These are phyloP conservation scores for Colletotrichum theobromicola DNA, from an alignment of 2,329 filamentous ascomycete genomes.

Conservation along the genomic window DNA sequence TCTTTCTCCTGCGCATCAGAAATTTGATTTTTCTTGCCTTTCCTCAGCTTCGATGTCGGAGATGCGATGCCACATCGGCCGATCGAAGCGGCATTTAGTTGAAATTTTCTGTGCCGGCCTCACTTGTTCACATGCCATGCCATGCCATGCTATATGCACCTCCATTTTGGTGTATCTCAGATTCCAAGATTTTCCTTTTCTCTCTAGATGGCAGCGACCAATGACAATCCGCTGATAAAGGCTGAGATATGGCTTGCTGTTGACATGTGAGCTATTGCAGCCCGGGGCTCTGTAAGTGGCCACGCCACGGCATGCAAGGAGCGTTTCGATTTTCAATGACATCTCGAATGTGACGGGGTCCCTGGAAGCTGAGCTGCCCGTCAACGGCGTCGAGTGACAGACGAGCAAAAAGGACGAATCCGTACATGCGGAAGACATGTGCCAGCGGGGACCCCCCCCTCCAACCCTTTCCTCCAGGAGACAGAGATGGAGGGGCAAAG, in stretches of 20 bases:
- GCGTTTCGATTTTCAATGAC: conserved; percentile 1
- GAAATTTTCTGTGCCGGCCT: background rate
- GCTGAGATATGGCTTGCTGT: background rate
- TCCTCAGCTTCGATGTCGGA: background rate
- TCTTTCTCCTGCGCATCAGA: background rate
- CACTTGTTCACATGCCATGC: background rate
- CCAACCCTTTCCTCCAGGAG: background rate
- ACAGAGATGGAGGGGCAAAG: background rate
- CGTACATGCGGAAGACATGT: conserved; percentile 16
- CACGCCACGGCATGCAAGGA: conserved; percentile 9
- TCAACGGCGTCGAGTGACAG: background rate
- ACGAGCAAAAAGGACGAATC: background rate
- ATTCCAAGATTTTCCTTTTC: background rate
- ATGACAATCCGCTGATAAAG: conserved; percentile 3
- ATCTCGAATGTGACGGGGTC: background rate
- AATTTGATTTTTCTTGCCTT: background rate
- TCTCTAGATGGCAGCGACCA: conserved; percentile 1
- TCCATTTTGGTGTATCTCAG: background rate
- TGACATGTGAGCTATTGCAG: background rate
- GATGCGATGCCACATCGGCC: background rate
- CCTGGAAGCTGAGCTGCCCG: background rate
- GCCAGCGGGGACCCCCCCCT: conserved; percentile 1
- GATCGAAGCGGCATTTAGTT: background rate
- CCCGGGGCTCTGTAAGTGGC: background rate
- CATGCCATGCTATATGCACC: no score